Evolutionary conservation across 306 rosid genomes (phyloP).

Genomic region (Alnus rubra): DNA sequence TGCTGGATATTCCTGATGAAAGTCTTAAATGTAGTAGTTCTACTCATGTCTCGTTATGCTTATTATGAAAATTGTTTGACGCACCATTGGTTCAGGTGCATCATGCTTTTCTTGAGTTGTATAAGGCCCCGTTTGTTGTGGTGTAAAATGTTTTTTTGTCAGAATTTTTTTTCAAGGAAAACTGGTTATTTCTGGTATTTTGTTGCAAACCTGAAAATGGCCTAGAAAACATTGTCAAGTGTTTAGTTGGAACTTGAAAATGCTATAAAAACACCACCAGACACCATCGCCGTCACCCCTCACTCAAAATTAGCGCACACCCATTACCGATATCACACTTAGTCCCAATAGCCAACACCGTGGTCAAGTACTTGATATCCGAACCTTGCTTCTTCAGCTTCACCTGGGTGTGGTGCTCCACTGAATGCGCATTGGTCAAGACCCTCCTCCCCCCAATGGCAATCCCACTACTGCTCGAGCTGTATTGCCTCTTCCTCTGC

Average conservation of each 20-base stretch:
- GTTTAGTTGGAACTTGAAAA: too few relatives aligned
- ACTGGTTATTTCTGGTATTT: too few relatives aligned
- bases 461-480: slow-evolving; percentile 90
- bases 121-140: not conserved
- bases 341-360: slow-evolving; percentile 92
- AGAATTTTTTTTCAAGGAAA: too few relatives aligned
- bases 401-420: slow-evolving; percentile 86
- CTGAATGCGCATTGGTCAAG: slow-evolving; percentile 90
- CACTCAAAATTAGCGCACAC: too few relatives aligned
- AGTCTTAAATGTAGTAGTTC: slow-evolving; percentile 1
- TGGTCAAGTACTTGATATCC: slow-evolving; percentile 87
- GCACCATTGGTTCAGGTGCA: not conserved
- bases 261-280: too few relatives aligned
- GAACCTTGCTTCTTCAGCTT: slow-evolving; percentile 96
- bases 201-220: too few relatives aligned
- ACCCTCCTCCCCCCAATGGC: slow-evolving; percentile 77
- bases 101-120: not conserved
- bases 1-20: not conserved
- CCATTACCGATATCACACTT: slow-evolving; percentile 78
- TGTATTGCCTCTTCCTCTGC: slow-evolving; percentile 92
- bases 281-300: too few relatives aligned
- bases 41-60: not conserved
- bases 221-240: too few relatives aligned
- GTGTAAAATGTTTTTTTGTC: too few relatives aligned
- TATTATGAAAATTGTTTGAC: not conserved